A percentile compares a stretch with the other conserved stretches of the same genome.
These are phyloP conservation scores for Cyberlindnera veronae DNA, from an alignment of 805 yeast genomes.

Conservation along the genomic window DNA sequence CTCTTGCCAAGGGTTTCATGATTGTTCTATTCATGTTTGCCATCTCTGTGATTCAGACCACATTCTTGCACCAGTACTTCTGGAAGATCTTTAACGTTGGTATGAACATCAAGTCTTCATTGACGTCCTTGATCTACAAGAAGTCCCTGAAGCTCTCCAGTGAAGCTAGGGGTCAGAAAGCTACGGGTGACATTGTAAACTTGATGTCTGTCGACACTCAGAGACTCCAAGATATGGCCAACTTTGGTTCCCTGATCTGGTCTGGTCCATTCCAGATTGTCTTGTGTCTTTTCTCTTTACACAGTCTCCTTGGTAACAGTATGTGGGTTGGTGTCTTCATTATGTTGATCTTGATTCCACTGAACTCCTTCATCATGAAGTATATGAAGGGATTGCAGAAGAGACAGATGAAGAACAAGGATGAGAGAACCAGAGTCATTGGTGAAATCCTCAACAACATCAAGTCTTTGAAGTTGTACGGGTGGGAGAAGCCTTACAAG, in stretches of 20 bases:
- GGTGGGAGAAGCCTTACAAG: conserved; percentile 91
- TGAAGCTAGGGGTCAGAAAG: conserved; percentile 65
- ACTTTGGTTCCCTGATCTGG: conserved; percentile 78
- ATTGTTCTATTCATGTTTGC: conserved; percentile 73
- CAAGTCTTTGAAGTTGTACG: conserved; percentile 88
- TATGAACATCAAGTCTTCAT: conserved; percentile 67
- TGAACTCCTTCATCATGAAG: conserved; percentile 67
- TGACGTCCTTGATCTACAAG: conserved; percentile 63
- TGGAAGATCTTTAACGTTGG: conserved; percentile 72
- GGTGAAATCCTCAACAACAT: conserved; percentile 88
- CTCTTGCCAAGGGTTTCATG: conserved; percentile 72
- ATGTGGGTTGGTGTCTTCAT: conserved; percentile 95
- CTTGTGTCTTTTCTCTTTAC: conserved; percentile 69
- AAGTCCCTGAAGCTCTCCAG: conserved; percentile 67
- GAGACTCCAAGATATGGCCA: conserved; percentile 78
- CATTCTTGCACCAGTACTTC: conserved; percentile 74
- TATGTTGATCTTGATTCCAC: conserved; percentile 73
- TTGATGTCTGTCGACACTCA: conserved; percentile 93
- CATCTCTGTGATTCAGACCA: conserved; percentile 74
- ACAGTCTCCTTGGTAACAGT: conserved; percentile 74
- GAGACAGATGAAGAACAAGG: conserved; percentile 85
- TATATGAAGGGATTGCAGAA: conserved; percentile 72
- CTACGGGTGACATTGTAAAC: conserved; percentile 92
- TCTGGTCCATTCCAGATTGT: conserved; percentile 89
- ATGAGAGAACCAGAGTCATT: conserved; percentile 84